Base-by-base conservation (phyloP, 495 filamentous ascomycete species). In the Trichoderma asperelloides region DNA sequence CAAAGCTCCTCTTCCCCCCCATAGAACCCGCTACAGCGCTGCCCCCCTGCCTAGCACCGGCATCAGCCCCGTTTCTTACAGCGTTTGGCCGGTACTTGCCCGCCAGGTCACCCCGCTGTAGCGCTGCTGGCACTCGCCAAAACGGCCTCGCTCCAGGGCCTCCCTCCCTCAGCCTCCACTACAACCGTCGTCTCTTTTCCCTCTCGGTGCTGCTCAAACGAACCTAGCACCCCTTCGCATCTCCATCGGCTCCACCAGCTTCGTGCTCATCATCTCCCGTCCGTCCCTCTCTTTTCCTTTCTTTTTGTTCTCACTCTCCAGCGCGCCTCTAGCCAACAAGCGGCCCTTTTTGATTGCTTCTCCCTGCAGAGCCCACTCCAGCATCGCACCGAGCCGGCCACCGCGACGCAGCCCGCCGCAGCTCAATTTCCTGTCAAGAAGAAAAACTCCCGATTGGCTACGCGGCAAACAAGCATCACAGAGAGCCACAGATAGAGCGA, bases 251-350 rank as follows among this genome's bases (percentile, higher is more conserved):
- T 62, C 51, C 63, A 47, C 43, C 39, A 63, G 3, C 40, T 37
- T 66, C 39, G 21, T 37, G 37, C 67, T 27, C 62, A 27, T 45
- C 45, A 62, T 66, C 60, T 66, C 66, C n/a, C 65, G 69, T 67
- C 62, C 41, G 28, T 63, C 11, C 43, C 51, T 64, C 65, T 25
- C 47, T 2, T 27, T 25, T 63, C 21, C 43, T 45, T 41, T 43
- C 57, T 30, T n/a, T 21, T 60, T 27, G 40, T 62, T 55, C 37
- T 63, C 30, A 49, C 18, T 28, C 62, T 62, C 39, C 27, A 64
- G 68, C 43, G 43, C 43, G 43, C 11, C 4, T 47, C 43, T 47
- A 16, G 43, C 11, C 6, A n/a, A 15, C 43, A n/a, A 47, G 43
- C n/a, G 33, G 47, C 47, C 18, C 6, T 25, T 23, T 51, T 21